Base-by-base conservation (phyloP, 2,329 filamentous ascomycete genomes). In the Aspergillus sojae region DNA sequence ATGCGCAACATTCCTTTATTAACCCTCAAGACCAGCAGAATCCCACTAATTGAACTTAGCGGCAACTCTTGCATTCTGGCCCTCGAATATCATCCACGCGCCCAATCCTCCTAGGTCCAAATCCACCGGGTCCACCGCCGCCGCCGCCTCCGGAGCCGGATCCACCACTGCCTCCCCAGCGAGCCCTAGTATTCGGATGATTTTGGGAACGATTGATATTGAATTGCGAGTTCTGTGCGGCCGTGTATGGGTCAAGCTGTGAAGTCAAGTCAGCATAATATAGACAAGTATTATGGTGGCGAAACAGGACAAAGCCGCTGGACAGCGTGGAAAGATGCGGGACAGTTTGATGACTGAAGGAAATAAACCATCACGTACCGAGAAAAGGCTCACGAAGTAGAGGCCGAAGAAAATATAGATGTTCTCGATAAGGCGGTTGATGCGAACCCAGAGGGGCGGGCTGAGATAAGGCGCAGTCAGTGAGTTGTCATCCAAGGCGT, bases 351-450 rank as follows among this genome's bases (percentile, higher is more conserved):
- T 4, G 14, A n/a, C 32, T 19, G 5, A 26, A n/a, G 7, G 9
- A 7, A 34, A 52, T 5, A 5, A 32, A 12, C 3, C 7, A 52
- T 39, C 12, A 72, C 78, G 36, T 77, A 83, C 81, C 58, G 81
- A 79, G 64, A 84, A 82, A 11, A 84, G 73, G 48, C 79, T 81
- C 48, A 81, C 80, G 32, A 84, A 67, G 63, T 84, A 84, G 28
- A 84, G 72, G 6, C 82, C 82, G 5, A 84, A 50, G 67, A 84
- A 83, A 64, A 79, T 70, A 67, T 84, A 84, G 57, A 80, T 62
- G 60, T 71, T 74, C 56, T 82, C 74, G 62, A 80, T 61, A 70
- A 81, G 76, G 65, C 77, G 78, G 56, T 70, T 72, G 62, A 81
- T 57, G 56, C 80, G 82, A 62, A 80, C 77, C 19, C 79, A 72